Evolutionary conservation across 2,329 filamentous ascomycete species (phyloP).

Genomic region (Calonectria fujianensis): DNA sequence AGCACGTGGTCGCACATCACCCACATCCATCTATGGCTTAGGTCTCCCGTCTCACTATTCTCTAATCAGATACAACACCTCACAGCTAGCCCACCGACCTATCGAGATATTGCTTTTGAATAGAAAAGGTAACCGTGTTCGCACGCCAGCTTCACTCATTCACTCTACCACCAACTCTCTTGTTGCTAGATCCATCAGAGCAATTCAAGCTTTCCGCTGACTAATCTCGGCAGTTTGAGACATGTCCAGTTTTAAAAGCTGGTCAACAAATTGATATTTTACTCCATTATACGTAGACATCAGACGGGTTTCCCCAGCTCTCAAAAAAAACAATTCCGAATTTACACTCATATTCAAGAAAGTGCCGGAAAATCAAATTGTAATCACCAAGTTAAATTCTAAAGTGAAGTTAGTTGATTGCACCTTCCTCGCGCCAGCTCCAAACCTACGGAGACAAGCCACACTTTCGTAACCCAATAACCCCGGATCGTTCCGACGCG

Average conservation of each 20-base stretch:
- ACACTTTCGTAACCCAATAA: not conserved
- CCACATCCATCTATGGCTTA: not conserved
- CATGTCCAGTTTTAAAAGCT: not conserved
- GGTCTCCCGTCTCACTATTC: not conserved
- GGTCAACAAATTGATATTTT: not conserved
- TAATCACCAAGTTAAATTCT: not conserved
- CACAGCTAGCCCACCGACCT: not conserved
- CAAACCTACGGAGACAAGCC: not conserved
- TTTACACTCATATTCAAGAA: not conserved
- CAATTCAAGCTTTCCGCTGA: not conserved
- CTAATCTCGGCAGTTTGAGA: not conserved
- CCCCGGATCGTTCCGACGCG: not conserved
- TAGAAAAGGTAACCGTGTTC: not conserved
- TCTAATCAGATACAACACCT: not conserved
- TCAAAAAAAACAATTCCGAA: not conserved
- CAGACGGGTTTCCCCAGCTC: not conserved
- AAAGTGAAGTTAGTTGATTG: not conserved
- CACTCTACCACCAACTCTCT: not conserved
- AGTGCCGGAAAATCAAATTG: not conserved
- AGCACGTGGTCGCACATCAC: not conserved
- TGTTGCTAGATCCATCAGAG: not conserved
- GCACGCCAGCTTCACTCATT: not conserved
- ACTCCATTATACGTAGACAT: not conserved
- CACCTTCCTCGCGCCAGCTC: not conserved
- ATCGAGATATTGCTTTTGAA: not conserved